phyloP scores from a whole-genome alignment of 2,329 filamentous ascomycete genomes.

The Aureobasidium pullulans region DNA sequence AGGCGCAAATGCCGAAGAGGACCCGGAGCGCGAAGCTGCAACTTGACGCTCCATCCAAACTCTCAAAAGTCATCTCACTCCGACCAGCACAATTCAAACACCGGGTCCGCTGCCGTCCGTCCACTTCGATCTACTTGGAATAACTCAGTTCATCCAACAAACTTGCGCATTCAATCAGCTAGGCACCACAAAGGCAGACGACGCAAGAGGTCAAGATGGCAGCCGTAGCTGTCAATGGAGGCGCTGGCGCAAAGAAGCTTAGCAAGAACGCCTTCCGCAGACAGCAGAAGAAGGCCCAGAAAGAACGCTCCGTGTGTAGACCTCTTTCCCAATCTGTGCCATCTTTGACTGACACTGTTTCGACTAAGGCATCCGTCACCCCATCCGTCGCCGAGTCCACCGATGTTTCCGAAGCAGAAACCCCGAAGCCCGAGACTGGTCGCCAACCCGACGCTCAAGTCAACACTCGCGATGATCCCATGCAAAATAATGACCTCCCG shows the following conservation, averaged over 20 bases:
- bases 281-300: conserved; percentile 90
- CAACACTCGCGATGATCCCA: conserved; percentile 15
- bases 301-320: conserved; percentile 49
- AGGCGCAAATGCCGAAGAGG: neutral
- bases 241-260: conserved; percentile 50
- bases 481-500: conserved; percentile 22
- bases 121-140: neutral
- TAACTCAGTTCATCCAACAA: neutral
- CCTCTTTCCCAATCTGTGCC: neutral
- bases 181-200: neutral
- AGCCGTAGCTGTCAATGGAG: conserved; percentile 26
- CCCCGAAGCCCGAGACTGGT: conserved; percentile 15
- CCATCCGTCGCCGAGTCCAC: conserved; percentile 18
- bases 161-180: neutral
- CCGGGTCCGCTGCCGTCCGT: neutral
- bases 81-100: neutral
- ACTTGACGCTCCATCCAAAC: neutral
- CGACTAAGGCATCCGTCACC: conserved; percentile 21
- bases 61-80: neutral
- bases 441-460: conserved; percentile 5
- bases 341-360: conserved; percentile 28
- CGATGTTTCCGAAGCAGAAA: conserved; percentile 12
- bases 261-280: conserved; percentile 92
- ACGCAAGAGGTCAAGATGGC: conserved; percentile 23
- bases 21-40: neutral